phyloP scores from a whole-genome alignment of 2,329 filamentous ascomycete species.

The Hypoxylon sp. region DNA sequence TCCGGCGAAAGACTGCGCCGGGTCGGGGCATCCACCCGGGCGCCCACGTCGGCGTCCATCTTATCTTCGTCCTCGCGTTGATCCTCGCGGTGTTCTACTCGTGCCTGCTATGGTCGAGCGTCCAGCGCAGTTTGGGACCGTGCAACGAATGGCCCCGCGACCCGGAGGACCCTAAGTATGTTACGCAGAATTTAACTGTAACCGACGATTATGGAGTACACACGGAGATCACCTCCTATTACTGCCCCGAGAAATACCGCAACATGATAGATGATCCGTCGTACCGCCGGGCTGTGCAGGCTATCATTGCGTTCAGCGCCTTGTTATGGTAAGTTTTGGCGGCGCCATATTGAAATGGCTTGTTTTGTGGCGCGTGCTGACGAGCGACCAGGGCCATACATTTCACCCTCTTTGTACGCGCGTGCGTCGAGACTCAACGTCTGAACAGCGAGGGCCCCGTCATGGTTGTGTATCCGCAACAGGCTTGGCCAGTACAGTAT shows the following conservation, averaged over 20 bases:
- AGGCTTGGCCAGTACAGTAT: slow-evolving; percentile 30
- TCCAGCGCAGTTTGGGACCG: slow-evolving; percentile 20
- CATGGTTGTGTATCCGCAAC: slow-evolving; percentile 27
- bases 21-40: slow-evolving; percentile 42
- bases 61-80: slow-evolving; percentile 38
- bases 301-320: slow-evolving; percentile 36
- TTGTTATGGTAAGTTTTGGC: slow-evolving; percentile 33
- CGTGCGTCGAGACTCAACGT: slow-evolving; percentile 42
- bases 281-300: slow-evolving; percentile 32
- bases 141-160: slow-evolving; percentile 39
- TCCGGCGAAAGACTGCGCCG: slow-evolving; percentile 19
- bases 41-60: slow-evolving; percentile 41
- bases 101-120: slow-evolving; percentile 31
- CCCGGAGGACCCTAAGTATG: slow-evolving; percentile 28
- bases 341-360: background rate
- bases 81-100: slow-evolving; percentile 38
- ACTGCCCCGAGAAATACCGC: slow-evolving; percentile 35
- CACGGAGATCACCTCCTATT: slow-evolving; percentile 2
- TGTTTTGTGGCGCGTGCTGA: slow-evolving; percentile 17
- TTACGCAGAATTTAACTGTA: slow-evolving; percentile 3
- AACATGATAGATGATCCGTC: slow-evolving; percentile 26
- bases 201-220: background rate
- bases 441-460: slow-evolving; percentile 27
- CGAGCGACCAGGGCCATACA: slow-evolving; percentile 32
- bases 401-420: slow-evolving; percentile 41